Evolutionary conservation across 176 grass and related monocot genomes (phyloP).

Genomic region (Triticum aestivum): IWGSC_CS_RefSeq_v2.1 NC_057802.1:123262258-123262757

Average conservation of each 20-base stretch:
- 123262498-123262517: background rate
- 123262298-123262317: background rate
- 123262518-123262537: no score
- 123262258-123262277: background rate
- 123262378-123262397: slow-evolving; percentile 45
- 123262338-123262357: slow-evolving; percentile 30
- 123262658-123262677: slow-evolving; percentile 28
- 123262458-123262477: slow-evolving; percentile 22
- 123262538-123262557: background rate
- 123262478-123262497: slow-evolving; percentile 11
- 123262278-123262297: background rate
- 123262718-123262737: background rate
- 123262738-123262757: slow-evolving; percentile 14
- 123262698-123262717: slow-evolving; percentile 22
- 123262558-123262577: slow-evolving; percentile 3
- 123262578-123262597: background rate
- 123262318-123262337: background rate
- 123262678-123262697: slow-evolving; percentile 9
- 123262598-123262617: slow-evolving; percentile 9
- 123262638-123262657: slow-evolving; percentile 27
- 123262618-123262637: slow-evolving; percentile 25
- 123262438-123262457: slow-evolving; percentile 31
- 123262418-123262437: slow-evolving; percentile 38
- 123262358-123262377: slow-evolving; percentile 10
- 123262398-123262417: slow-evolving; percentile 46